These are phyloP conservation scores for Ramichloridium luteum DNA, from an alignment of 2,329 filamentous ascomycete species.

Conservation along the genomic window DNA sequence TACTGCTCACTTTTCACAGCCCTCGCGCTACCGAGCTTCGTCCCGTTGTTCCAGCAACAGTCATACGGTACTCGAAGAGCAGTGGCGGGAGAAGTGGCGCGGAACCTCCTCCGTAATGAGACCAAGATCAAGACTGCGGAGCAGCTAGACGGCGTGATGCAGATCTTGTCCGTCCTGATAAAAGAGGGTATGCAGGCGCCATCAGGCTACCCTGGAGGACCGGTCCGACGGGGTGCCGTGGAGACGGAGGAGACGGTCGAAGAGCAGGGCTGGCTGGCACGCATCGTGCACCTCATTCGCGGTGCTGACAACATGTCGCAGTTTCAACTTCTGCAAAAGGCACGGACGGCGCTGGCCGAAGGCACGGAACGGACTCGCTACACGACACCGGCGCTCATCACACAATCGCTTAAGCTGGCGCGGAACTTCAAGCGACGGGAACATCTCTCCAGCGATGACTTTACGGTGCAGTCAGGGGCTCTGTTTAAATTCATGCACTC, in stretches of 20 bases:
- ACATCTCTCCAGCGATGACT: slow-evolving; percentile 68
- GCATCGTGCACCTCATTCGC: slow-evolving; percentile 78
- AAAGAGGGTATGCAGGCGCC: slow-evolving; percentile 76
- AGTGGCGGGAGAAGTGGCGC: slow-evolving; percentile 78
- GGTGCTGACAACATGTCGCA: slow-evolving; percentile 83
- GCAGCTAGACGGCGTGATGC: slow-evolving; percentile 77
- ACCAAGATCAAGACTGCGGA: slow-evolving; percentile 65
- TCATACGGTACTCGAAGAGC: slow-evolving; percentile 85
- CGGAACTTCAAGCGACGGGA: slow-evolving; percentile 81
- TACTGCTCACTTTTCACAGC: slow-evolving; percentile 96
- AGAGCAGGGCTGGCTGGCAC: slow-evolving; percentile 92
- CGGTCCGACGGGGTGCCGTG: slow-evolving; percentile 56
- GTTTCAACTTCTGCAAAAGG: slow-evolving; percentile 75
- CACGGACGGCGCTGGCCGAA: slow-evolving; percentile 74
- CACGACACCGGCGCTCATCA: slow-evolving; percentile 85
- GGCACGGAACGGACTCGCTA: slow-evolving; percentile 94
- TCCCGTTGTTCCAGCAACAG: slow-evolving; percentile 80
- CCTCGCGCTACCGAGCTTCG: slow-evolving; percentile 78
- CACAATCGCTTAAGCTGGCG: slow-evolving; percentile 77
- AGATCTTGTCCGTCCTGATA: slow-evolving; percentile 80
- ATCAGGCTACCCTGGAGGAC: slow-evolving; percentile 70
- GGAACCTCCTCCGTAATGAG: slow-evolving; percentile 69
- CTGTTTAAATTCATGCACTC: slow-evolving; percentile 95
- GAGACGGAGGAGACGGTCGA: slow-evolving; percentile 98
- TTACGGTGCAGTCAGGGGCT: slow-evolving; percentile 60